phyloP scores from a whole-genome alignment of 257 asterid species.

The Solanum pennellii region DNA sequence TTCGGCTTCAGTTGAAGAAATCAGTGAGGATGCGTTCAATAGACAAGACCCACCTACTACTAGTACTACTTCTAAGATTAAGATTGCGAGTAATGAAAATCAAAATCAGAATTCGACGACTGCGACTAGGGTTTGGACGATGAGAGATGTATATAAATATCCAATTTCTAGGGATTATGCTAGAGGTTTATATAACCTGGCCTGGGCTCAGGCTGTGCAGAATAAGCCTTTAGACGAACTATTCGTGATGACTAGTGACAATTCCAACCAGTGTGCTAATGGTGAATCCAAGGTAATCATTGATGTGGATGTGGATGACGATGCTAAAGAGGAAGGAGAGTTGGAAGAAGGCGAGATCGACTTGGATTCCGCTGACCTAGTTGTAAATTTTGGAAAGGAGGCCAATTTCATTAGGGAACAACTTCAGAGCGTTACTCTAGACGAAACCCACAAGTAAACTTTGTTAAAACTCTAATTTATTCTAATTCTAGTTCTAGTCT shows the following conservation, averaged over 20 bases:
- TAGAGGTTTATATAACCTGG: conserved; percentile 68
- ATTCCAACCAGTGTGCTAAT: not conserved
- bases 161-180: conserved; percentile 45
- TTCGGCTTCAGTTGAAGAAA: conserved; percentile 77
- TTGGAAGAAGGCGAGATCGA: conserved; percentile 99
- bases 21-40: conserved; percentile 52
- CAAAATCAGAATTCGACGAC: conserved; percentile 23
- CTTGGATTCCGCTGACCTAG: conserved; percentile 69
- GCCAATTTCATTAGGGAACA: conserved; percentile 36
- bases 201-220: conserved; percentile 97
- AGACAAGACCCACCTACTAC: conserved; percentile 6
- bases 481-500: not conserved
- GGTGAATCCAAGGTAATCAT: conserved; percentile 23
- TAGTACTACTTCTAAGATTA: not conserved
- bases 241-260: conserved; percentile 37
- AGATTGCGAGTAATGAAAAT: not conserved
- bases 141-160: conserved; percentile 67
- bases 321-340: conserved; percentile 81
- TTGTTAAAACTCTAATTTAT: conserved; percentile 6
- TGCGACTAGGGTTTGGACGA: conserved; percentile 70
- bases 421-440: conserved; percentile 37
- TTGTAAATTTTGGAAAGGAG: conserved; percentile 9
- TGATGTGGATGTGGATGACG: conserved; percentile 37
- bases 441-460: conserved; percentile 44
- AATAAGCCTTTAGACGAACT: conserved; percentile 75